Evolutionary conservation across 2,329 filamentous ascomycete genomes (phyloP).

Genomic region (Colletotrichum zoysiae): DNA sequence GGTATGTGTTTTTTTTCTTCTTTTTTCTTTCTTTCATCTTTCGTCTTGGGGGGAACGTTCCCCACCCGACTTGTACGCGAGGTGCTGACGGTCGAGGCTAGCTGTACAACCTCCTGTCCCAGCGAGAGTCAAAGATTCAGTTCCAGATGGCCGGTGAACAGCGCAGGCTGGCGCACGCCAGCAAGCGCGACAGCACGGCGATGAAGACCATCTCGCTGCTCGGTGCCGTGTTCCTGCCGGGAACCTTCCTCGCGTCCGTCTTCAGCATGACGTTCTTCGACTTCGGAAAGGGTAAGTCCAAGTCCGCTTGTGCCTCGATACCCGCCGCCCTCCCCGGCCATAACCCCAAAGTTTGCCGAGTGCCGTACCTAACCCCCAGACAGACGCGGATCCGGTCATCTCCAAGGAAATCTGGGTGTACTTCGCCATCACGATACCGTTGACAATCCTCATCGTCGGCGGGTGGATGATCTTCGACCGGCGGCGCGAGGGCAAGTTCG

Average conservation of each 20-base stretch:
- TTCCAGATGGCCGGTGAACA: constrained; percentile 73
- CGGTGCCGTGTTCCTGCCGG: constrained; percentile 73
- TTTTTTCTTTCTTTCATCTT: background rate
- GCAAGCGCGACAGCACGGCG: constrained; percentile 72
- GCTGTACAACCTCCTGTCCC: constrained; percentile 76
- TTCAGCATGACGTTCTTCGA: constrained; percentile 78
- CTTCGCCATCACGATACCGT: constrained; percentile 70
- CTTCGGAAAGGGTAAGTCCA: constrained; percentile 61
- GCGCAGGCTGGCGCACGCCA: constrained; percentile 69
- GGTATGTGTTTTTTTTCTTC: constrained; percentile 55
- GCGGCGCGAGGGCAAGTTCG: constrained; percentile 62
- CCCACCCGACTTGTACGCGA: background rate
- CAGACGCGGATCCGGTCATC: constrained; percentile 57
- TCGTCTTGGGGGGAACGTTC: too few species aligned
- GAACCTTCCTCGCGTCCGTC: constrained; percentile 72
- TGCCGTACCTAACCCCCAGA: background rate
- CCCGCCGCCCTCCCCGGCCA: background rate
- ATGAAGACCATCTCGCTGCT: constrained; percentile 76
- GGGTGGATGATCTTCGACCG: constrained; percentile 68
- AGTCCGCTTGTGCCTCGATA: background rate
- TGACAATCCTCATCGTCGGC: constrained; percentile 67
- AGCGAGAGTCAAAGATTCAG: constrained; percentile 73
- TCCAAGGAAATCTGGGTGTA: constrained; percentile 71
- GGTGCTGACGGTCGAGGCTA: constrained; percentile 46
- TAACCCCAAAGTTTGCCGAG: background rate